Conservation (phyloP, 805 yeast genomes). For the Metschnikowia picachoensis region DNA sequence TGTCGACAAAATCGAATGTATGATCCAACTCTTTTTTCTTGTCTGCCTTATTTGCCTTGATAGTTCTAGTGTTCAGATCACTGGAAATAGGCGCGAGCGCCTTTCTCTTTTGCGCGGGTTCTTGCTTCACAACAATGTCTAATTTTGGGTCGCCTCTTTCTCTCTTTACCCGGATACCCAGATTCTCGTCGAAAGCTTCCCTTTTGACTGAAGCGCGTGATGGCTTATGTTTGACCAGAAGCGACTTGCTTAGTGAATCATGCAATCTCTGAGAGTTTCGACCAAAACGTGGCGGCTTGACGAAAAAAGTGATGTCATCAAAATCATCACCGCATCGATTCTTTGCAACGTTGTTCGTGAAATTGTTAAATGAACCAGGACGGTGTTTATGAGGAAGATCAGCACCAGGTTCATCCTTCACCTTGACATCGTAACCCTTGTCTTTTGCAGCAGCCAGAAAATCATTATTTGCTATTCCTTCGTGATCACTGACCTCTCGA, state of each 20-base stretch:
- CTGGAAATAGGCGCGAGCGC: slow-evolving; percentile 9
- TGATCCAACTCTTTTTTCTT: not conserved
- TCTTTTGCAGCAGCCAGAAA: too few species aligned
- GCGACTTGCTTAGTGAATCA: not conserved
- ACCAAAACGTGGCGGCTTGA: slow-evolving; percentile 26
- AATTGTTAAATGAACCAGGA: too few species aligned
- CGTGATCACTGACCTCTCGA: too few species aligned
- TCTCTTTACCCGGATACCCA: not conserved
- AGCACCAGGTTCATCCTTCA: too few species aligned
- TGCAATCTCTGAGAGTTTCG: not conserved
- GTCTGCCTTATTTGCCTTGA: not conserved
- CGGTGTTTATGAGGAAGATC: too few species aligned
- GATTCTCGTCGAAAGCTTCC: not conserved
- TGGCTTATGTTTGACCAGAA: not conserved
- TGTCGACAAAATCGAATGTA: slow-evolving; percentile 39
- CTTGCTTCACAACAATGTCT: not conserved
- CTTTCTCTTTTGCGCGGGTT: slow-evolving; percentile 3
- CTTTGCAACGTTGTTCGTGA: too few species aligned
- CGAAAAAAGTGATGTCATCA: slow-evolving; percentile 23
- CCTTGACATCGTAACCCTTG: too few species aligned
- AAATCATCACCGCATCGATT: not conserved
- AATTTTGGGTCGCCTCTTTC: slow-evolving; percentile 2
- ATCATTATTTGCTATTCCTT: too few species aligned
- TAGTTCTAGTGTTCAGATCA: slow-evolving; percentile 4
- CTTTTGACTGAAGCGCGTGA: not conserved